Evolutionary conservation across 208 protist genomes (phyloP), one percentile per base, ranked within the genome.

Genomic region (Trypanosomatidae sp.): DNA sequence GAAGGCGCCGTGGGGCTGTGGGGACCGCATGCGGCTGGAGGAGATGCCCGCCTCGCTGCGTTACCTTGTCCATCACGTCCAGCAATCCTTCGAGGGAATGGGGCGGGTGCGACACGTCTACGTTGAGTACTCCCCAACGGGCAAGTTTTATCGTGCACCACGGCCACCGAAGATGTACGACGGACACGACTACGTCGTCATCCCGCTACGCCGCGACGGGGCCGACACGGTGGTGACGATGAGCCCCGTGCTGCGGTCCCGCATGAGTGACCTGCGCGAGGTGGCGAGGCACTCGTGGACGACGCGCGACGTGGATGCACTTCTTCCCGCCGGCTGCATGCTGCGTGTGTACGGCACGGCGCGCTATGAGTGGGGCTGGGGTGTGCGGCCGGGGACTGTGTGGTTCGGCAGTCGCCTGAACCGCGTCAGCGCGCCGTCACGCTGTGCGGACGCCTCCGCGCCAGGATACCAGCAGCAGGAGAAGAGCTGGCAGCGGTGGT

Each of bases 361-460:
- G 39, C 79, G 92, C 1, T 97, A 95, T 70, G 86, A 94, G 62
- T 97, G 90, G 90, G 87, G 89, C 22, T 97, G 92, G 91, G 89
- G 84, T 7, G 65, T 97, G 15, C 88, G 92, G 8, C 88, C 92
- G 0, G 80, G 83, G 17, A 60, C 78, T 33, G 56, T 74, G 65
- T 94, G 90, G 89, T 94, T 92, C 70, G 90, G 90, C n/a, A 84
- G 85, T 49, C 62, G 68, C 0, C 53, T 76, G 44, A 94, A 94
- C 52, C 65, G 25, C 2, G 1, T 92, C 12, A 28, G n/a, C n/a
- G n/a, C n/a, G n/a, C n/a, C n/a, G n/a, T n/a, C n/a, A n/a, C n/a
- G n/a, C n/a, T n/a, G n/a, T n/a, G n/a, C n/a, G n/a, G n/a, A n/a
- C n/a, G n/a, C n/a, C n/a, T n/a, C n/a, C n/a, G n/a, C n/a, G n/a